Base-by-base conservation (phyloP, 1,284 basidiomycete species). In the Phaffia rhodozyma region DNA sequence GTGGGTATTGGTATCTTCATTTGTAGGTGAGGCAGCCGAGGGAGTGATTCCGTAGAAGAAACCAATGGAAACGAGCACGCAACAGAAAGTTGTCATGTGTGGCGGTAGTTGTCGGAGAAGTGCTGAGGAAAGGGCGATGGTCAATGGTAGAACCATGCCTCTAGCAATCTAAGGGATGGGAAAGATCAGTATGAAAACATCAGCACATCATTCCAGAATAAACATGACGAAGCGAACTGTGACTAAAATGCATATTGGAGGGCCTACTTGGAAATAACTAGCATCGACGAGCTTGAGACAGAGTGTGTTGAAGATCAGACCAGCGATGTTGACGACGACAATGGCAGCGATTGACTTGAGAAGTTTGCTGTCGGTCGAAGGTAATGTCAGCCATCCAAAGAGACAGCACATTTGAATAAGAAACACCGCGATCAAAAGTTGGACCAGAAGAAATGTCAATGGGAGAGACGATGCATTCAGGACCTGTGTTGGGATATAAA, bases 211-310 rank as follows among this genome's bases (percentile, higher is more conserved):
- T n/a, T n/a, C n/a, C n/a, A n/a, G n/a, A n/a, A n/a, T n/a, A n/a
- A n/a, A n/a, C n/a, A n/a, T n/a, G n/a, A n/a, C n/a, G n/a, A n/a
- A n/a, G n/a, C n/a, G n/a, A n/a, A n/a, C n/a, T n/a, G n/a, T n/a
- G n/a, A n/a, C n/a, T n/a, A n/a, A n/a, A n/a, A n/a, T n/a, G n/a
- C n/a, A n/a, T n/a, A n/a, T n/a, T n/a, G 43, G 43, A 23, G 34
- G 32, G 6, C 55, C 32, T 55, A 83, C 84, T 78, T 86, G 85
- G 75, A 86, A 87, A 74, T 85, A 87, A 0, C 84, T 84, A 0
- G 86, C 85, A 66, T 87, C 86, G 43, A 88, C 86, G 64, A 82
- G 83, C 51, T 85, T 79, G 61, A 88, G 76, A 71, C 86, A 87
- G 20, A 87, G 79, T 0, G 84, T 86, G 69, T 88, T 87, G 78